Conservation (phyloP, 2,329 filamentous ascomycete species). For the Zalaria obscura region DNA sequence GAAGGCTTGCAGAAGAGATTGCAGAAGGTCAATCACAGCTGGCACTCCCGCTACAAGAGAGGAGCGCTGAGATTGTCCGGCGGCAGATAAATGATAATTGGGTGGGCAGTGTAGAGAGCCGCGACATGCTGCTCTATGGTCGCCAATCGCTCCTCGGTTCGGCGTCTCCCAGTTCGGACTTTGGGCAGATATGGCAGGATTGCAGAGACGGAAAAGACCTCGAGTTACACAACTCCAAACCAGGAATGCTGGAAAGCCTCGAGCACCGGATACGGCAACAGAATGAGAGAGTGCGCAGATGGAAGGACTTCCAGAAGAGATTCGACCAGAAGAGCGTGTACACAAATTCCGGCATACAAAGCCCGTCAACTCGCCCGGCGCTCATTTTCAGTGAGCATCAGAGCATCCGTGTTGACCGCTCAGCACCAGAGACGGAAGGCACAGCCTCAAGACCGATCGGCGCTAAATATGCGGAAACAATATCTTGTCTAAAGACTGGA, state of each 20-base stretch:
- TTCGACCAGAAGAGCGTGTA: neutral
- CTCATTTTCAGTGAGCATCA: constrained; percentile 3
- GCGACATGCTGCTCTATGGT: constrained; percentile 55
- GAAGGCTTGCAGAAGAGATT: constrained; percentile 22
- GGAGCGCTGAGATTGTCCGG: constrained; percentile 27
- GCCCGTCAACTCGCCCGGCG: too few relatives aligned
- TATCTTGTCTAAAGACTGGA: too few relatives aligned
- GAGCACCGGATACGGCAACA: constrained; percentile 55
- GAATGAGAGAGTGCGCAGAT: constrained; percentile 52
- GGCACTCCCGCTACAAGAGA: constrained; percentile 3
- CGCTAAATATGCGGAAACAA: too few relatives aligned
- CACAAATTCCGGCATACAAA: too few relatives aligned
- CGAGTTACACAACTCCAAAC: neutral
- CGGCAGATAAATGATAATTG: constrained; percentile 57
- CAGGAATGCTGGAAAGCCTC: constrained; percentile 47
- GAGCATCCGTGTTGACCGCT: neutral
- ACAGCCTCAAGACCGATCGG: too few relatives aligned
- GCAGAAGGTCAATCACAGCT: neutral
- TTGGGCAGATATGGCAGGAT: constrained; percentile 58
- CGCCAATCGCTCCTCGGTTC: constrained; percentile 22
- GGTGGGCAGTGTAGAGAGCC: constrained; percentile 64
- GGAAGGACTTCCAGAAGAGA: constrained; percentile 52
- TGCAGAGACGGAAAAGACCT: constrained; percentile 38
- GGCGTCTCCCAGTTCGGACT: constrained; percentile 29
- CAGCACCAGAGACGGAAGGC: constrained; percentile 6